A percentile compares a stretch with the other conserved stretches of the same genome.
Conservation (phyloP, 225 moss, liverwort and hornwort species). For the Pseudoscleropodium purum region DNA sequence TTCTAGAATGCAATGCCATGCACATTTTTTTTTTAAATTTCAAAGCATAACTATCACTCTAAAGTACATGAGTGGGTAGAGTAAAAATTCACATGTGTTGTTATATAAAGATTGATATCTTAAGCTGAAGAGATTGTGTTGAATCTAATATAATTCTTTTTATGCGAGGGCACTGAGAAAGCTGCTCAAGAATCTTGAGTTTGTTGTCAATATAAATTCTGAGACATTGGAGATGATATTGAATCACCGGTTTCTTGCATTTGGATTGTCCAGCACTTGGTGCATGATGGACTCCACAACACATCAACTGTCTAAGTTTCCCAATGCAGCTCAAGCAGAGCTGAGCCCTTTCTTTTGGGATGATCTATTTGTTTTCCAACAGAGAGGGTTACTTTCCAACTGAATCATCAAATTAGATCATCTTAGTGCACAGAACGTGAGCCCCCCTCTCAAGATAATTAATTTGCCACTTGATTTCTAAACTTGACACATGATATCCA, state of each 20-base stretch:
- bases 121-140: neutral
- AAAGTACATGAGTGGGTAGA: neutral
- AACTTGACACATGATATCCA: neutral
- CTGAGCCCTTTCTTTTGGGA: constrained; percentile 1
- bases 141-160: neutral
- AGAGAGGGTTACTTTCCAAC: neutral
- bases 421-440: constrained; percentile 5
- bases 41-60: neutral
- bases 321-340: constrained; percentile 31
- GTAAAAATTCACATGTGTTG: neutral
- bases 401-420: constrained; percentile 29
- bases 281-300: constrained; percentile 60
- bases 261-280: constrained; percentile 21
- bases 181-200: neutral
- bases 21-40: neutral
- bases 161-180: neutral
- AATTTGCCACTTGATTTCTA: neutral
- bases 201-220: neutral
- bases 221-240: neutral
- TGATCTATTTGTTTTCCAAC: neutral
- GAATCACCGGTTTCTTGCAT: neutral
- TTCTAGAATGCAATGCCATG: neutral
- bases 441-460: constrained; percentile 19
- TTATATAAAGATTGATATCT: neutral
- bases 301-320: constrained; percentile 43